Percentiles rank a stretch among this genome's conserved stretches.
These are phyloP conservation scores for Ceriops tagal DNA, from an alignment of 345 rosid genomes.

Conservation along the genomic window DNA sequence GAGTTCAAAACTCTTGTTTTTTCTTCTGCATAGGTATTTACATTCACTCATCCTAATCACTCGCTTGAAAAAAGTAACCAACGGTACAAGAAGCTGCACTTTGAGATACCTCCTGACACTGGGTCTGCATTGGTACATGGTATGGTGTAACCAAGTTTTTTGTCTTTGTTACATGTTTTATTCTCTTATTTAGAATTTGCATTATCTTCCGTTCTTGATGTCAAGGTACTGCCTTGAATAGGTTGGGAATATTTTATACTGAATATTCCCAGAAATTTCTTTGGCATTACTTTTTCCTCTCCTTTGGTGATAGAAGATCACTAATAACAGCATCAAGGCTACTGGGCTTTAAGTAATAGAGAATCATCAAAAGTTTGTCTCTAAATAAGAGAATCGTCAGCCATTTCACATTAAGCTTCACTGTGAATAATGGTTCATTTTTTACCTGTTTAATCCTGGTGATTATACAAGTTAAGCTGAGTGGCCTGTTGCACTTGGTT, in stretches of 20 bases:
- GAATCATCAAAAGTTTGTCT: too few species aligned
- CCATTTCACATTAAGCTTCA: too few species aligned
- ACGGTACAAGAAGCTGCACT: constrained; percentile 70
- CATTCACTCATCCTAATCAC: constrained; percentile 77
- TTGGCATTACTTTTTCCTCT: too few species aligned
- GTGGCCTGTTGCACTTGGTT: too few species aligned
- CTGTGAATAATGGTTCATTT: neutral
- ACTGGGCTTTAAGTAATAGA: too few species aligned
- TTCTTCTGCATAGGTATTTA: constrained; percentile 59
- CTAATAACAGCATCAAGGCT: too few species aligned
- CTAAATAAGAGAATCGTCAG: too few species aligned
- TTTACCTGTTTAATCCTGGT: neutral
- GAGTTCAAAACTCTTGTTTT: constrained; percentile 13
- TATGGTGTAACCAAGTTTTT: constrained; percentile 22
- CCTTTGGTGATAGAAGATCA: too few species aligned
- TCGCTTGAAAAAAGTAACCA: constrained; percentile 61
- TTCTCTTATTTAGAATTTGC: neutral
- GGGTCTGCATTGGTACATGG: constrained; percentile 94
- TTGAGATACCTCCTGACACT: constrained; percentile 62
- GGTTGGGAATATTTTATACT: neutral
- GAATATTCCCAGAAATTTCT: too few species aligned
- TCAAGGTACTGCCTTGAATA: neutral
- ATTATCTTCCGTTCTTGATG: neutral
- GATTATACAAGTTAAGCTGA: too few species aligned
- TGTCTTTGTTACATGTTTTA: neutral